Percentiles rank a stretch among this genome's conserved stretches.
Conservation (phyloP, 1,139 yeast species). For the Zygosaccharomyces pseudobailii region DNA sequence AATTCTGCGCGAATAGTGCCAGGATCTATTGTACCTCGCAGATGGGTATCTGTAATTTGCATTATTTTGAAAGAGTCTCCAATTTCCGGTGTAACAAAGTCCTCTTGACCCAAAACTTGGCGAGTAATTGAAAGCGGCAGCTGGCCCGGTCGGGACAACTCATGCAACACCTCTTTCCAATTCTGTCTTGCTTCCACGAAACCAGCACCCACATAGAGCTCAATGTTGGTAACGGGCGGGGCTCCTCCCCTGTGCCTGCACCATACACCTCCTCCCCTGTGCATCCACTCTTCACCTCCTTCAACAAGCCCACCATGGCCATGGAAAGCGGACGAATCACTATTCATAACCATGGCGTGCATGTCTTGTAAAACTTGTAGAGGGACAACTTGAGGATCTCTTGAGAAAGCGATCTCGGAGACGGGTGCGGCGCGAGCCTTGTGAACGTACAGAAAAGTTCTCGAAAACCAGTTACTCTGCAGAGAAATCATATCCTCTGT, state of each 20-base stretch:
- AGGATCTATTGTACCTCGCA: slow-evolving; percentile 51
- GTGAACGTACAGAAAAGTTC: slow-evolving; percentile 17
- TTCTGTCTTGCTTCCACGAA: slow-evolving; percentile 18
- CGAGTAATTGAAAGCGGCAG: slow-evolving; percentile 14
- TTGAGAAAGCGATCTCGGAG: slow-evolving; percentile 17
- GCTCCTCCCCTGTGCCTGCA: slow-evolving; percentile 12
- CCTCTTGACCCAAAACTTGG: background rate
- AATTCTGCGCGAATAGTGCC: slow-evolving; percentile 7
- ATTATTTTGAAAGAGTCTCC: slow-evolving; percentile 52
- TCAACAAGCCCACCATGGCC: slow-evolving; percentile 11
- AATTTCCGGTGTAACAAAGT: slow-evolving; percentile 20
- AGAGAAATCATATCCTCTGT: slow-evolving; percentile 13
- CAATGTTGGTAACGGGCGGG: slow-evolving; percentile 12
- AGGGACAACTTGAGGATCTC: slow-evolving; percentile 14
- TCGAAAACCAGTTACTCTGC: slow-evolving; percentile 9
- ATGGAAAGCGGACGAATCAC: slow-evolving; percentile 20
- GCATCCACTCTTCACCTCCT: slow-evolving; percentile 19
- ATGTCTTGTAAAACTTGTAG: slow-evolving; percentile 15
- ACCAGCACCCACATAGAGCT: slow-evolving; percentile 15
- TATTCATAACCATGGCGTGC: slow-evolving; percentile 7
- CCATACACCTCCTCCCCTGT: slow-evolving; percentile 20
- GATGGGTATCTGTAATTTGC: slow-evolving; percentile 79
- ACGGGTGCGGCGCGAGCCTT: slow-evolving; percentile 7
- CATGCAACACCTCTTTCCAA: slow-evolving; percentile 20
- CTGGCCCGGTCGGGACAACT: slow-evolving; percentile 4